These are phyloP conservation scores for Crithidia brevicula DNA, from an alignment of 208 protist species.

Conservation along the genomic window DNA sequence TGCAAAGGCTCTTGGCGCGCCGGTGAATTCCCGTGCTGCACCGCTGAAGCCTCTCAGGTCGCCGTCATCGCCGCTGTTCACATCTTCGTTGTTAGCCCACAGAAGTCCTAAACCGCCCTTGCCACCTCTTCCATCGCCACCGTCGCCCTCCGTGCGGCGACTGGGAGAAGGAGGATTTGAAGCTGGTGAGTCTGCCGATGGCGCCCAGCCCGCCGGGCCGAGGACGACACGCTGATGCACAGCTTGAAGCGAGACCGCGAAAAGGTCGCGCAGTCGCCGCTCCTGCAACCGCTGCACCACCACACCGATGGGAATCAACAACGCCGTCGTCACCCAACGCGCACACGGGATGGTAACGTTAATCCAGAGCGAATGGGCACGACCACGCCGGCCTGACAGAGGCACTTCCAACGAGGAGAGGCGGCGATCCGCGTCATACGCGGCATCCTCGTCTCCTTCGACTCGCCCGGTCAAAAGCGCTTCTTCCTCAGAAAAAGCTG, in stretches of 20 bases:
- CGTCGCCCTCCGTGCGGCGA: too few relatives aligned
- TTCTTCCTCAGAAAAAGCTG: conserved; percentile 4
- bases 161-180: neutral
- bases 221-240: too few relatives aligned
- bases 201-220: too few relatives aligned
- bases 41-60: too few relatives aligned
- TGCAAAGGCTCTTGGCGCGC: too few relatives aligned
- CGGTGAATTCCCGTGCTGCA: too few relatives aligned
- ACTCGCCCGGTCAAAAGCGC: neutral
- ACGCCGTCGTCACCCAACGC: conserved; percentile 76
- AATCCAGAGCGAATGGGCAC: conserved; percentile 61
- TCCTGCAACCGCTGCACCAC: conserved; percentile 74
- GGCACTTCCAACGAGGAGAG: too few relatives aligned
- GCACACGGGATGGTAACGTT: conserved; percentile 73
- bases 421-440: too few relatives aligned
- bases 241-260: conserved; percentile 21
- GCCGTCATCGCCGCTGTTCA: too few relatives aligned
- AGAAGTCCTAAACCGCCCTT: neutral
- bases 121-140: neutral
- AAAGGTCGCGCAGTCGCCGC: conserved; percentile 52
- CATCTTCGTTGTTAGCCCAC: conserved; percentile 8
- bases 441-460: neutral
- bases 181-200: too few relatives aligned
- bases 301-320: conserved; percentile 73
- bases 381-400: too few relatives aligned